Conservation (phyloP, 106 monocot genomes). For the Apostasia ramifera region DNA sequence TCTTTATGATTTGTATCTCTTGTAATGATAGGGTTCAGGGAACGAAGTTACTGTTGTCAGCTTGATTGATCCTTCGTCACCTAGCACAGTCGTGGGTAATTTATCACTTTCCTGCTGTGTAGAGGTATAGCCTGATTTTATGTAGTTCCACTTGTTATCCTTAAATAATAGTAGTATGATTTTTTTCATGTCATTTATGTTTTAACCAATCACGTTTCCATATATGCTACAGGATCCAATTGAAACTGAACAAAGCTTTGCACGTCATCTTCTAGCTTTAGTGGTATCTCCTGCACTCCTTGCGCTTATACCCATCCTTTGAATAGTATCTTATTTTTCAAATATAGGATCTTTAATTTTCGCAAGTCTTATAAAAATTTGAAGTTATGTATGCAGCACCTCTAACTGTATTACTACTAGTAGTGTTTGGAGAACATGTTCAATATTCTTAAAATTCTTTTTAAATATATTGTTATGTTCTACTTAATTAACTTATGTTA, state of each 20-base stretch:
- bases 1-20: too few relatives aligned
- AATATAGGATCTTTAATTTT: background rate
- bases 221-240: slow-evolving; percentile 69
- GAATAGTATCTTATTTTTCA: background rate
- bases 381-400: too few relatives aligned
- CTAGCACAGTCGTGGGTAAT: slow-evolving; percentile 44
- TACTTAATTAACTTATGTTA: too few relatives aligned
- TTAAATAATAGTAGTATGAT: background rate
- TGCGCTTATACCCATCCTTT: background rate
- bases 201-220: slow-evolving; percentile 2
- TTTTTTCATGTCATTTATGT: background rate
- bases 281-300: slow-evolving; percentile 39
- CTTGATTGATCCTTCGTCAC: slow-evolving; percentile 62
- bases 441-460: too few relatives aligned
- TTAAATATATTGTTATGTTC: too few relatives aligned
- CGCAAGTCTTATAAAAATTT: too few relatives aligned
- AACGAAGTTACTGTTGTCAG: slow-evolving; percentile 27
- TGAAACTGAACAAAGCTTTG: slow-evolving; percentile 82
- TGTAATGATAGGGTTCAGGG: slow-evolving; percentile 38
- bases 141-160: background rate
- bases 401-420: too few relatives aligned
- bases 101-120: slow-evolving; percentile 60
- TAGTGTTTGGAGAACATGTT: too few relatives aligned
- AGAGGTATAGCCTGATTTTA: slow-evolving; percentile 48
- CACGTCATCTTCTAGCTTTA: slow-evolving; percentile 68